Evolutionary conservation across 345 rosid genomes (phyloP).

Genomic region (Pugionium dolabratum): DNA sequence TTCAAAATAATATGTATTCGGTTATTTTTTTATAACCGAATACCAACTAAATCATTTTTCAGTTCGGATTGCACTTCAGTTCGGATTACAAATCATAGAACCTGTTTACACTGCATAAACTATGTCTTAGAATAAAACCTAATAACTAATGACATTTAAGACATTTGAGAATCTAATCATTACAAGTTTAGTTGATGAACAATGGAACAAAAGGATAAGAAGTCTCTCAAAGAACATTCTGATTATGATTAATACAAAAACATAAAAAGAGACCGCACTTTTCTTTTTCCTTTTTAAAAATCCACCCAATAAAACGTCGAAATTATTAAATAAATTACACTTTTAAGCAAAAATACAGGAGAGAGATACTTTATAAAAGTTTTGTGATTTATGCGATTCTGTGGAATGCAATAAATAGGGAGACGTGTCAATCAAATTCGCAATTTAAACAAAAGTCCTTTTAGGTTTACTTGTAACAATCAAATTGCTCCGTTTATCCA

Average conservation of each 20-base stretch:
- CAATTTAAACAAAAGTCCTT: conserved; percentile 26
- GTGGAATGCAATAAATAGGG: conserved; percentile 17
- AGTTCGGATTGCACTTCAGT: no score
- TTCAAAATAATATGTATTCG: no score
- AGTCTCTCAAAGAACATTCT: conserved; percentile 41
- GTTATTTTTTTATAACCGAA: no score
- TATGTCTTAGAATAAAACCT: conserved; percentile 13
- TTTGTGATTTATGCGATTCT: conserved; percentile 28
- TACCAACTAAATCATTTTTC: no score
- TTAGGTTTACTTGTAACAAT: conserved; percentile 24
- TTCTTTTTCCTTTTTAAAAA: conserved; percentile 6
- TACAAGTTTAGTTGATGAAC: conserved; percentile 24
- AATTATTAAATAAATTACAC: conserved; percentile 13
- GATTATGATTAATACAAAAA: conserved; percentile 40
- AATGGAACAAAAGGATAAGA: conserved; percentile 37
- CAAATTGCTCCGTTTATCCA: conserved; percentile 40
- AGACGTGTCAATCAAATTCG: conserved; percentile 39
- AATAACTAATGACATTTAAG: conserved; percentile 29
- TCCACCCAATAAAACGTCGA: conserved; percentile 27
- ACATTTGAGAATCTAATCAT: conserved; percentile 37
- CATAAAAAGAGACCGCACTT: conserved; percentile 37
- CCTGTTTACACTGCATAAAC: neutral
- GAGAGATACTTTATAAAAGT: conserved; percentile 32
- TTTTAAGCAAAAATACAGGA: neutral
- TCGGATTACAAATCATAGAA: no score